These are phyloP conservation scores for Podospora anserina DNA, from an alignment of 495 filamentous ascomycete species.

Conservation along the genomic window DNA sequence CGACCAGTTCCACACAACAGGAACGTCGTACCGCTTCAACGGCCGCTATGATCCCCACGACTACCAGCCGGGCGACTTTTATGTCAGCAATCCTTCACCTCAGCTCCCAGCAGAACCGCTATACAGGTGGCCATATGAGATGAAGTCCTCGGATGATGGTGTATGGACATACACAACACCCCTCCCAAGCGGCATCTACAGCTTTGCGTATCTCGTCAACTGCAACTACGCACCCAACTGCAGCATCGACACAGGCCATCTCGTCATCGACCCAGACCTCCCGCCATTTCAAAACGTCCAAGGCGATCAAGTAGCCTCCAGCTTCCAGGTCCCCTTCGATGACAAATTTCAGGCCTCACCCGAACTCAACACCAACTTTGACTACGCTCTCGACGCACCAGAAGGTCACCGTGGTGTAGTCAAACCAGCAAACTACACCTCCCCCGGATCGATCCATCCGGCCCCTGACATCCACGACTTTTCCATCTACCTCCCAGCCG, in stretches of 20 bases:
- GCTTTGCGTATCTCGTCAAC: conserved; percentile 32
- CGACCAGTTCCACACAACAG: conserved; percentile 33
- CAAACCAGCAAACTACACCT: conserved; percentile 35
- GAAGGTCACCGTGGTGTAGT: conserved; percentile 24
- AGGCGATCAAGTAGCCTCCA: conserved; percentile 34
- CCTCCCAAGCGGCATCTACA: conserved; percentile 33
- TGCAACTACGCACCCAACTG: conserved; percentile 34
- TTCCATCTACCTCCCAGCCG: conserved; percentile 33
- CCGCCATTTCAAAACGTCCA: conserved; percentile 32
- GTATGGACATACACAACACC: conserved; percentile 34
- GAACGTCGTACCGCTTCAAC: conserved; percentile 23
- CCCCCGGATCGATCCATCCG: conserved; percentile 33
- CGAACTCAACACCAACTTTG: conserved; percentile 33
- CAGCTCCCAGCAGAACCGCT: conserved; percentile 16
- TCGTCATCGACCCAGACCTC: conserved; percentile 34
- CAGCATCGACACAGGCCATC: conserved; percentile 34
- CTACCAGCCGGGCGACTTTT: conserved; percentile 35
- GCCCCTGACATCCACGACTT: conserved; percentile 34
- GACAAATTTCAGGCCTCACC: conserved; percentile 29
- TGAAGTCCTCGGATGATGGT: conserved; percentile 26
- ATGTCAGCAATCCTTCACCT: conserved; percentile 24
- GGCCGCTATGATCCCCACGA: conserved; percentile 29
- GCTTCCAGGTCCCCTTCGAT: conserved; percentile 37
- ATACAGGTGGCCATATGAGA: conserved; percentile 36
- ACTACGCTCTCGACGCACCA: conserved; percentile 32